A percentile compares a stretch with the other conserved stretches of the same genome.
These are phyloP conservation scores for Monosporascus sp. DNA, from an alignment of 2,329 filamentous ascomycete species.

Conservation along the genomic window DNA sequence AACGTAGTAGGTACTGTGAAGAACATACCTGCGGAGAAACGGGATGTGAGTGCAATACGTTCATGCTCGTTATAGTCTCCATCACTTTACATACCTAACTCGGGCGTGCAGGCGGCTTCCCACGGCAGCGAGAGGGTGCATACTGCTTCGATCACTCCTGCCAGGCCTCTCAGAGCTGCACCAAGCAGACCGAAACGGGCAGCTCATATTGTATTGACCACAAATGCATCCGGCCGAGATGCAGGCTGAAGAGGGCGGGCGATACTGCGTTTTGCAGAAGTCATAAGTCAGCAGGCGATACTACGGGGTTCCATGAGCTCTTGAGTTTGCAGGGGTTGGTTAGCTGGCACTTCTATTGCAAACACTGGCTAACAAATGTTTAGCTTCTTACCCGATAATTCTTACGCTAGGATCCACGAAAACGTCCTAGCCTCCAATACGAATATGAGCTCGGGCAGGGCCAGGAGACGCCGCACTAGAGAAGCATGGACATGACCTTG, in stretches of 20 bases:
- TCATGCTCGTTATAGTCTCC: too few relatives aligned
- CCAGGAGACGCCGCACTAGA: conserved; percentile 3
- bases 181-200: conserved; percentile 10
- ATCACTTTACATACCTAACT: too few relatives aligned
- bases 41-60: conserved; percentile 3
- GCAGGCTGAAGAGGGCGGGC: conserved; percentile 10
- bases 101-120: conserved; percentile 2
- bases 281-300: conserved; percentile 7
- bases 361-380: conserved; percentile 1
- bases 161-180: conserved; percentile 10
- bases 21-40: conserved; percentile 16
- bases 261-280: conserved; percentile 12
- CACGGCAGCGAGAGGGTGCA: conserved; percentile 7
- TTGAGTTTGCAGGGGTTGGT: conserved; percentile 13
- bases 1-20: conserved; percentile 12
- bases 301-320: conserved; percentile 8
- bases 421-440: conserved; percentile 8
- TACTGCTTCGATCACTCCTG: conserved; percentile 16
- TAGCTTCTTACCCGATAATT: conserved; percentile 10
- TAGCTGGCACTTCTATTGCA: neutral
- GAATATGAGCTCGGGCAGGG: conserved; percentile 1
- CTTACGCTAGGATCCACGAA: conserved; percentile 9
- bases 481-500: too few relatives aligned
- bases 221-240: conserved; percentile 12
- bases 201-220: conserved; percentile 14